Evolutionary conservation across 768 basidiomycete species (phyloP).

Genomic region (Auriscalpium microsporum): DNA sequence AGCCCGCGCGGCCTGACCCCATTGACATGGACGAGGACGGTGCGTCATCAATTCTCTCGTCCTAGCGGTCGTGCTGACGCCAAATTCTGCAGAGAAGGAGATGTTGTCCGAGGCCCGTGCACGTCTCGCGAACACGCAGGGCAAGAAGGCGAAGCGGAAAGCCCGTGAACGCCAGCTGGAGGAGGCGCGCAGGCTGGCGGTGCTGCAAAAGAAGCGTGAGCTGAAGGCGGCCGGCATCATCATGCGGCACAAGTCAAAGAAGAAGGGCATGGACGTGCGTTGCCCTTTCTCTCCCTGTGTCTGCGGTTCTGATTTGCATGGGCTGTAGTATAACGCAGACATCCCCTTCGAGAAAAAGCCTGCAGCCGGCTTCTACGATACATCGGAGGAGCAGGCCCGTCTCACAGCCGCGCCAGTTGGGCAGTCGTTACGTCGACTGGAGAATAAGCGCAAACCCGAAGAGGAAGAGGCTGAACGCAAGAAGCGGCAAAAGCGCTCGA

Average conservation of each 20-base stretch:
- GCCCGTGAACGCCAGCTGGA: conserved; percentile 95
- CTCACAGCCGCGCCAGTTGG: conserved; percentile 84
- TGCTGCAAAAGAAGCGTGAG: conserved; percentile 95
- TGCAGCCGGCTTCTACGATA: conserved; percentile 95
- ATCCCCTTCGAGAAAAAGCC: conserved; percentile 98
- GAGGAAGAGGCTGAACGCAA: conserved; percentile 89
- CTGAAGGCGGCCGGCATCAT: conserved; percentile 98
- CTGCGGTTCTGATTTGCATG: conserved; percentile 5
- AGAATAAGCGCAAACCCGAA: conserved; percentile 92
- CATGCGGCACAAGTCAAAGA: conserved; percentile 90
- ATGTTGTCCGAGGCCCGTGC: conserved; percentile 99
- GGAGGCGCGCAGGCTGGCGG: conserved; percentile 88
- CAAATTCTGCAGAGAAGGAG: conserved; percentile 72
- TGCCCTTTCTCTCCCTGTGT: background rate
- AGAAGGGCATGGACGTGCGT: conserved; percentile 94
- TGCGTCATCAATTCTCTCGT: conserved; percentile 24
- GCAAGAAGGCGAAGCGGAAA: conserved; percentile 99
- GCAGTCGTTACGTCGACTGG: conserved; percentile 81
- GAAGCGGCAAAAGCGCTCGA: conserved; percentile 77
- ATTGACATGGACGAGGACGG: conserved; percentile 99
- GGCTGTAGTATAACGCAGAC: conserved; percentile 83
- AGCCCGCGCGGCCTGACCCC: conserved; percentile 95
- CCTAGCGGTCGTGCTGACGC: background rate
- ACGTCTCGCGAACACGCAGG: conserved; percentile 96
- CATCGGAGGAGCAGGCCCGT: conserved; percentile 85